Evolutionary conservation across 1,284 basidiomycete species (phyloP), one percentile per base, ranked within the genome.

Genomic region (Coniferiporia sulphurascens): DNA sequence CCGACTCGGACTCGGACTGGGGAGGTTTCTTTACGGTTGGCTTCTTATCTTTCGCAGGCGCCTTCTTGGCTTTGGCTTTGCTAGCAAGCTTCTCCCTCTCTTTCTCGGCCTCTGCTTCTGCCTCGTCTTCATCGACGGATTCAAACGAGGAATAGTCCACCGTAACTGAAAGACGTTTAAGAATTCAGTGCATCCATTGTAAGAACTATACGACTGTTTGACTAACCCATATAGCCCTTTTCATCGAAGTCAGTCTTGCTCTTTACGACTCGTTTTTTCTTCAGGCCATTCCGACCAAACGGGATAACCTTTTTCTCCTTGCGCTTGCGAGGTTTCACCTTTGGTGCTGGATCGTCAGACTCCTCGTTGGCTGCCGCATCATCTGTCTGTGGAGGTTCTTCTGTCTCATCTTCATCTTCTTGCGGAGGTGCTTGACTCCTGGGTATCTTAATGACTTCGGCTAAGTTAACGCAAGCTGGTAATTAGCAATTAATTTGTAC

Each of bases 81-180:
- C 17, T 34, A 56, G 56, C 27, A 9, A 34, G 27, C 22, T 34
- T 13, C n/a, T 60, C 60, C 19, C 60, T 60, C 38, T 70, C 73
- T 1, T 34, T 13, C n/a, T 60, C 60, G 15, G 60, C 59, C 38
- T 70, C 73, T 1, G 65, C 72, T 35, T 77, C 79, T 27, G 56
- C 60, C 21, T 65, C 64, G 9, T 82, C 80, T 65, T 86, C 87
- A 21, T 83, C 82, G 1, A 87, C 85, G 5, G 87, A 89, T 71
- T 92, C 89, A 67, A 89, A 91, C 13, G 82, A 82, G 2, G 87
- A 89, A 68, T 89, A 88, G 67, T 91, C 89, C 67, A 89, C 85
- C 35, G 80, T 86, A 15, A 82, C 89, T 91, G 64, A 1, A 63
- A 44, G 5, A 46, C 19, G n/a, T n/a, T n/a, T 6, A 36, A 27